Percentiles rank a stretch among this genome's conserved stretches.
Conservation (phyloP, 352 stramenopile species). For the Phytophthora ramorum region DNA sequence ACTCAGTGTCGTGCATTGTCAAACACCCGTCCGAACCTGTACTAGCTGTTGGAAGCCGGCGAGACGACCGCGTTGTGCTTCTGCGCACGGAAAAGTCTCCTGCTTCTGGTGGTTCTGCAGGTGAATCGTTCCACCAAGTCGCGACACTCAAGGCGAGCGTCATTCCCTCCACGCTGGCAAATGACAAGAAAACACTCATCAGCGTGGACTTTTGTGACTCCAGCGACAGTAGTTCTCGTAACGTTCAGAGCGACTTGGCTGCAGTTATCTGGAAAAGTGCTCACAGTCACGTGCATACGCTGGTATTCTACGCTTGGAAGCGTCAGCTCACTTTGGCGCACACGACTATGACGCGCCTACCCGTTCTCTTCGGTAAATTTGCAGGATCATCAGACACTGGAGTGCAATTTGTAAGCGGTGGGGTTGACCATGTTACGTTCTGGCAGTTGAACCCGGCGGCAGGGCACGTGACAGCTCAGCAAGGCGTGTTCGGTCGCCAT, state of each 20-base stretch:
- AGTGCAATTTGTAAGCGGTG: conserved; percentile 64
- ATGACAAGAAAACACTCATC: conserved; percentile 27
- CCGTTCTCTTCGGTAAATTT: conserved; percentile 71
- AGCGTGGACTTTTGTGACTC: conserved; percentile 36
- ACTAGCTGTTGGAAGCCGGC: conserved; percentile 47
- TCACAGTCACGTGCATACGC: conserved; percentile 46
- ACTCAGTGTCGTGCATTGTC: conserved; percentile 58
- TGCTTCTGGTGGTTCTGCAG: background rate
- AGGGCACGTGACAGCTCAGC: conserved; percentile 55
- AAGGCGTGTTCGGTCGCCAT: conserved; percentile 72
- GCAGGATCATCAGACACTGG: conserved; percentile 5
- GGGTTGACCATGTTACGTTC: conserved; percentile 75
- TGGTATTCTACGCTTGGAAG: conserved; percentile 59
- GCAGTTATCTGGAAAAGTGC: conserved; percentile 64
- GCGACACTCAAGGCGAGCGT: conserved; percentile 29
- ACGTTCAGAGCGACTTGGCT: conserved; percentile 44
- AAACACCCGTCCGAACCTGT: conserved; percentile 56
- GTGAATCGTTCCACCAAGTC: conserved; percentile 41
- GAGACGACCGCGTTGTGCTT: conserved; percentile 41
- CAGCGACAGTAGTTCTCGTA: conserved; percentile 17
- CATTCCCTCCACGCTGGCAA: background rate
- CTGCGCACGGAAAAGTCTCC: conserved; percentile 36
- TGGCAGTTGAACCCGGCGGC: conserved; percentile 62
- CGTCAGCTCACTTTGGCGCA: conserved; percentile 39
- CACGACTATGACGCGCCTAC: conserved; percentile 56